These are phyloP conservation scores for Hanseniaspora occidentalis DNA, from an alignment of 805 yeast genomes.

Conservation along the genomic window DNA sequence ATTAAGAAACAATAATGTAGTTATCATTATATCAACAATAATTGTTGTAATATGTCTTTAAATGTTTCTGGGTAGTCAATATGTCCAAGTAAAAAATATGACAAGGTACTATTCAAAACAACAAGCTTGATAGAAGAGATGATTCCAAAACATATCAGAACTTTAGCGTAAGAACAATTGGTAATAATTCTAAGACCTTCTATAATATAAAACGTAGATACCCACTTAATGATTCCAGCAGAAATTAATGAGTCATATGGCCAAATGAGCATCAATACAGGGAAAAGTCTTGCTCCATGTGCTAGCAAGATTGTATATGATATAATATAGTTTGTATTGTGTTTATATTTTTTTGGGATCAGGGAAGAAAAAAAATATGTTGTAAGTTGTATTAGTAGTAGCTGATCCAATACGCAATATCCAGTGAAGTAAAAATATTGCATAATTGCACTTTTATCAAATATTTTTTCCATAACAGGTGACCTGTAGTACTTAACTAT, in stretches of 20 bases:
- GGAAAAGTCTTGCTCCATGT: conserved; percentile 69
- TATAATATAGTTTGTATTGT: conserved; percentile 24
- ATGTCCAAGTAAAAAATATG: conserved; percentile 8
- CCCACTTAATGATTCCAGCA: conserved; percentile 42
- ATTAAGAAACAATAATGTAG: not conserved
- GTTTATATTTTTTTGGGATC: not conserved
- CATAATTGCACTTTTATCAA: conserved; percentile 24
- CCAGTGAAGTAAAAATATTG: conserved; percentile 49
- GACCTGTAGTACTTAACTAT: not conserved
- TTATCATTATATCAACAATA: not conserved
- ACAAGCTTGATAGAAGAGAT: conserved; percentile 12
- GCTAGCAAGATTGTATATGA: conserved; percentile 64
- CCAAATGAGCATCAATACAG: conserved; percentile 92
- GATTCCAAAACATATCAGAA: conserved; percentile 11
- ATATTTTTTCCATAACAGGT: conserved; percentile 22
- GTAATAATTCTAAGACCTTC: conserved; percentile 47
- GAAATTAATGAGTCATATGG: conserved; percentile 75
- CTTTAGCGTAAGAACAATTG: conserved; percentile 16
- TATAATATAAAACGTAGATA: conserved; percentile 48
- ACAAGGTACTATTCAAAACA: conserved; percentile 14
- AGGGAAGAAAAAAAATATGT: conserved; percentile 13
- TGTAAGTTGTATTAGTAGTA: conserved; percentile 28
- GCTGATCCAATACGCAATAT: conserved; percentile 37
- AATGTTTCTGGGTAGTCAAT: not conserved
- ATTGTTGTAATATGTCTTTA: not conserved